These are phyloP conservation scores for Xylariales sp. DNA, from an alignment of 2,329 filamentous ascomycete species.

Conservation along the genomic window DNA sequence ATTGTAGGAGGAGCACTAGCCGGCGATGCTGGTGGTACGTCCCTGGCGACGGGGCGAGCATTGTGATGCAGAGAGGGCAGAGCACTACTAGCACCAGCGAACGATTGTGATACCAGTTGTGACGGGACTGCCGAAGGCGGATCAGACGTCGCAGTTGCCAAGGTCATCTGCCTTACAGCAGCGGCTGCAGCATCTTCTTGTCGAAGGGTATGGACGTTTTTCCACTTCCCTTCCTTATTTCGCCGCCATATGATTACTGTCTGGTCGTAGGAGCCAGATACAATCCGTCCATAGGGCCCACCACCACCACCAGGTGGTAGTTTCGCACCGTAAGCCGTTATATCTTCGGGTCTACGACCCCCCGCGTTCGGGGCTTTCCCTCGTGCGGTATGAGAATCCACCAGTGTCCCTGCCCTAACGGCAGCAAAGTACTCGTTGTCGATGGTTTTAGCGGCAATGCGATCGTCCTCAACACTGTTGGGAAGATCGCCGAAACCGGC, in stretches of 20 bases:
- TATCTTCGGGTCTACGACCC: constrained; percentile 69
- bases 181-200: constrained; percentile 66
- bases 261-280: constrained; percentile 95
- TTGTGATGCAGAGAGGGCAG: constrained; percentile 44
- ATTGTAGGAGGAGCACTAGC: constrained; percentile 19
- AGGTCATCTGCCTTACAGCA: constrained; percentile 29
- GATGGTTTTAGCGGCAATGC: constrained; percentile 65
- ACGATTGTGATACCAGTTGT: background rate
- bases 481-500: constrained; percentile 89
- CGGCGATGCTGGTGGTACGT: constrained; percentile 13
- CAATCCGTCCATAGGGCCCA: constrained; percentile 86
- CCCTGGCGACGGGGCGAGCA: constrained; percentile 9
- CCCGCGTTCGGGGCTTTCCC: constrained; percentile 59
- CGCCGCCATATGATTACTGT: constrained; percentile 93
- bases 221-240: constrained; percentile 81
- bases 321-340: constrained; percentile 77
- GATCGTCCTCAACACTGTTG: constrained; percentile 72
- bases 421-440: constrained; percentile 69
- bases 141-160: constrained; percentile 3
- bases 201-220: constrained; percentile 66
- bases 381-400: constrained; percentile 28
- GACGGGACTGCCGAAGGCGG: constrained; percentile 12
- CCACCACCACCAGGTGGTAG: constrained; percentile 88
- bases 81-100: constrained; percentile 34
- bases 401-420: constrained; percentile 45